Base-by-base conservation (phyloP, 2,329 filamentous ascomycete species). In the Pseudogymnoascus sp. region DNA sequence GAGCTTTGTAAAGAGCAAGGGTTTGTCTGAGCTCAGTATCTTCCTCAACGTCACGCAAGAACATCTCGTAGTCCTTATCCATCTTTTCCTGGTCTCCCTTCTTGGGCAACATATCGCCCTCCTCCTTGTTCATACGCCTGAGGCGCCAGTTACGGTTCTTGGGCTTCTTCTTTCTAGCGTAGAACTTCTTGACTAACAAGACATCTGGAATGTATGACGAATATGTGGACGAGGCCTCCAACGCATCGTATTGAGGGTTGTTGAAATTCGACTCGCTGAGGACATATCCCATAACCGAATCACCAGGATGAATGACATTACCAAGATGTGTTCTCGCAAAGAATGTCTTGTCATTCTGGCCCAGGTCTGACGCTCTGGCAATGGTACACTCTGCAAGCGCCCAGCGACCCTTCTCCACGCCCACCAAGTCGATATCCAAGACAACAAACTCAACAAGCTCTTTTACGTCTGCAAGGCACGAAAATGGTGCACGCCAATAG, bases 181-280 rank as follows among this genome's bases (percentile, higher is more conserved):
- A 99, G 82, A 91, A 87, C 77, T 99, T 99, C 91, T 96, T 97
- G 74, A 99, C 91, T 3, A 99, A 82, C 5, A 99, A 78, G 0
- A 97, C 94, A 71, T 99, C 94, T 0, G 94, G 94, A 62, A 99
- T 90, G 3, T 82, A 86, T 2, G 86, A 88, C 2, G 84, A 80
- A 76, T 95, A 93, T 60, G 87, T 85, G 74, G 85, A 85, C 61
- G 87, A 91, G 60, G 83, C 77, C 75, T 97, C 92, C 35, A 97
- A 82, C 4, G 87, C 89, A 69, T 96, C 92, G 68, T 89, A 92
- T 68, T 95, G 84, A 8, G 83, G 80, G 72, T 92, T 94, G 82
- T 99, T 97, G 81, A 93, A 97, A 75, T 96, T 96, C 62, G 91
- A 87, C 59, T 91, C 92, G 4, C 85, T 87, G 58, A 99, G 77